Base-by-base conservation (phyloP, 2,329 filamentous ascomycete species). In the Pseudogymnoascus sp. region DNA sequence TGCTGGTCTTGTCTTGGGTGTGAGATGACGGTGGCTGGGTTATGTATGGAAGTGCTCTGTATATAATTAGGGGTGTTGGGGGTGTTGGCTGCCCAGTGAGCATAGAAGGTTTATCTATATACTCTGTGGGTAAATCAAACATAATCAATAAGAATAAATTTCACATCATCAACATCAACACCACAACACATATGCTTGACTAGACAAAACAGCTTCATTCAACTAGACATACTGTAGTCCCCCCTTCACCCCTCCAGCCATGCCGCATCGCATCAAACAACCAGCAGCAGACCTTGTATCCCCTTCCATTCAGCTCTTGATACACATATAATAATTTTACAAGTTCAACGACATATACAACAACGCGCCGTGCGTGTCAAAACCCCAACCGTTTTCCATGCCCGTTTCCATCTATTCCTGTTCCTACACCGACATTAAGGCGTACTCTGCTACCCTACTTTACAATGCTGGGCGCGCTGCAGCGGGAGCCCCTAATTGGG, bases 251-350 rank as follows among this genome's bases (percentile, higher is more conserved):
- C 46, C 46, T 8, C 5, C 3, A 11, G n/a, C 23, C 7, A 53
- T 11, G n/a, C 0, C 31, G 46, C 8, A 25, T 25, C 25, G 25
- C 25, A 31, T 31, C 46, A 53, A 1, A 53, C 25, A 53, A 28
- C 25, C 46, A 31, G 25, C 46, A 31, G 25, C 4, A 31, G 14
- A 53, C 46, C 46, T 50, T 50, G 44, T 28, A 50, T 50, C 44
- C 23, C 44, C 14, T 18, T 12, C 46, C 44, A 50, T 31, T 53
- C 46, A 31, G 25, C 46, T 53, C 31, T 53, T 53, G 46, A 53
- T 53, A 53, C 46, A 53, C 46, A 53, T 53, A 44, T 44, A 53
- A 53, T 53, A 31, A 53, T 53, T 53, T 53, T 53, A 53, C 46
- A 53, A 50, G 25, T 11, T 53, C 10, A 50, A 42, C 25, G 46